Percentiles rank a stretch among this genome's conserved stretches.
These are phyloP conservation scores for Mucor mucedo DNA, from an alignment of 371 early-diverging fungal genomes.

Conservation along the genomic window DNA sequence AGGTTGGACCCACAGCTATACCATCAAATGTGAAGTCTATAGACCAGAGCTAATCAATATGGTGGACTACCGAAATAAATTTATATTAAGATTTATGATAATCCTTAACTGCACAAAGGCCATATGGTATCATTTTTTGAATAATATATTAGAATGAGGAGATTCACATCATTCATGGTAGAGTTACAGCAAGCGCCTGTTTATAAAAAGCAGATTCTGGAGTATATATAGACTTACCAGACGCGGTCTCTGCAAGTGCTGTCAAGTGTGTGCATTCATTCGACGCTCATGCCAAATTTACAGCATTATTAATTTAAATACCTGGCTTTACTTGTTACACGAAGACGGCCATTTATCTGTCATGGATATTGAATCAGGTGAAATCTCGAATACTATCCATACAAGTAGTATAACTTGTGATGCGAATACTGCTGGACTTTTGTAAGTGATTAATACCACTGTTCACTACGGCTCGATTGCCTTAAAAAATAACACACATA, in stretches of 20 bases:
- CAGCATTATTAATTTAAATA: slow-evolving; percentile 30
- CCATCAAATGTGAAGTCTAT: slow-evolving; percentile 1
- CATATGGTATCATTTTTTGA: slow-evolving; percentile 13
- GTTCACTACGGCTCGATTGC: slow-evolving; percentile 10
- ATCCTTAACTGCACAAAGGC: slow-evolving; percentile 19
- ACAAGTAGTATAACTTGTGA: slow-evolving; percentile 18
- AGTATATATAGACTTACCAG: not conserved
- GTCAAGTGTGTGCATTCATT: slow-evolving; percentile 12
- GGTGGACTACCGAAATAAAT: slow-evolving; percentile 19
- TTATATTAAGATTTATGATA: slow-evolving; percentile 32
- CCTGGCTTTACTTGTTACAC: slow-evolving; percentile 27
- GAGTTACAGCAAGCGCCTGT: not conserved
- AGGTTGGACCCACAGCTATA: too few relatives aligned
- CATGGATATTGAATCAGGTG: slow-evolving; percentile 33
- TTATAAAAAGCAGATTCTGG: not conserved
- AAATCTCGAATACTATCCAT: slow-evolving; percentile 7
- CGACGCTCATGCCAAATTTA: slow-evolving; percentile 21
- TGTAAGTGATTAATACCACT: slow-evolving; percentile 26
- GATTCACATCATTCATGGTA: slow-evolving; percentile 10
- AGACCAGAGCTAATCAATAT: slow-evolving; percentile 29
- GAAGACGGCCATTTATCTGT: slow-evolving; percentile 26
- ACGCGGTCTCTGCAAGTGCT: not conserved
- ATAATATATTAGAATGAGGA: not conserved
- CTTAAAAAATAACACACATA: not conserved
- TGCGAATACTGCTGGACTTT: slow-evolving; percentile 24